Evolutionary conservation across 805 yeast species (phyloP), one percentile per base, ranked within the genome.

Genomic region (Nakazawaea peltata): DNA sequence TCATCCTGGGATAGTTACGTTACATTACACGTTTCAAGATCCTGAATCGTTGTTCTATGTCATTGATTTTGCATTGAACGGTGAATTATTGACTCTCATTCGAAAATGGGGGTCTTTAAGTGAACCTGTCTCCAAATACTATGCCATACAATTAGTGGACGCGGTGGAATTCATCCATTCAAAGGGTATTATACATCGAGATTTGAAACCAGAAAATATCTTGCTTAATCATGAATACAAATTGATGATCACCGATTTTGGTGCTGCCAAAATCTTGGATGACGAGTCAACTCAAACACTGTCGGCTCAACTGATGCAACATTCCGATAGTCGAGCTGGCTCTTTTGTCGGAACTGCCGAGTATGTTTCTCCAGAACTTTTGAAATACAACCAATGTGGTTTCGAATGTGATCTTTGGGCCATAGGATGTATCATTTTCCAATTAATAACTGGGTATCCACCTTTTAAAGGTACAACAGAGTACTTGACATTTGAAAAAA

Each of bases 11-110:
- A 81, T 92, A 19, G 94, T 92, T 15, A 83, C 88, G 32, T 63
- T 92, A 31, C 84, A 85, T 58, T 92, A 83, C 57, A 92, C 98
- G 1, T 92, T 92, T 59, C 98, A 92, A 56, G 98, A 92, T 55
- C 85, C 83, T 30, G 71, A 76, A 40, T 79, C 86, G 23, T 63
- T 92, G 26, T 92, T 86, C 53, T 92, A 88, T 56, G 98, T 90
- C 25, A 71, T 92, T 36, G 97, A 92, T 56, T 83, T 78, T 52
- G 97, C 97, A 2, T 81, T 90, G 40, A 85, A 87, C 48, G 98
- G 98, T n/a, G 98, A 92, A 57, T 62, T 92, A 33, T 65, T 92
- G 24, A 74, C 86, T 1, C 65, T 90, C 35, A 77, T 92, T 35
- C 76, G 88, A 42, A 77, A 75, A 48, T 63, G 72, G 44, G 95